These are phyloP conservation scores for Pichia gijzeniarum DNA, from an alignment of 805 yeast genomes.

Conservation along the genomic window DNA sequence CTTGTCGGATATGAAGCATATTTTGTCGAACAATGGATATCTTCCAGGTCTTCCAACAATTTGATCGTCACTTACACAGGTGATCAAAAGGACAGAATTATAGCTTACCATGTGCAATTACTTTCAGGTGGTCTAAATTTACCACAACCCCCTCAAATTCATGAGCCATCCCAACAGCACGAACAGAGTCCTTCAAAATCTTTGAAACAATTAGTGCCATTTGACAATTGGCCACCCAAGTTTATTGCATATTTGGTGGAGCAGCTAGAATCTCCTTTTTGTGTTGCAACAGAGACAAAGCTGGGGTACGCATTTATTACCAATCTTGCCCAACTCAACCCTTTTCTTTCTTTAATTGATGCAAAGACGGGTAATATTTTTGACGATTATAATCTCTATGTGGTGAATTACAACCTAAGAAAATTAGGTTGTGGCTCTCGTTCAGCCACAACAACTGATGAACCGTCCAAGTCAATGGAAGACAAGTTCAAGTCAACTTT, in stretches of 20 bases:
- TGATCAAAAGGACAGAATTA: conserved; percentile 54
- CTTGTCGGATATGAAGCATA: conserved; percentile 75
- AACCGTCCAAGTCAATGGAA: conserved; percentile 69
- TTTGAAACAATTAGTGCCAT: neutral
- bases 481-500: conserved; percentile 78
- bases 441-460: conserved; percentile 63
- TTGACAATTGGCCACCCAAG: conserved; percentile 37
- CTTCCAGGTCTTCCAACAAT: conserved; percentile 58
- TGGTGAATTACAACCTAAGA: conserved; percentile 69
- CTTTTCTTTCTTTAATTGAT: conserved; percentile 59
- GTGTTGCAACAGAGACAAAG: conserved; percentile 60
- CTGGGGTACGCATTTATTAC: conserved; percentile 69
- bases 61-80: conserved; percentile 85
- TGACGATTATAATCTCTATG: conserved; percentile 44
- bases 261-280: conserved; percentile 49
- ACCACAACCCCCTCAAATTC: neutral
- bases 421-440: conserved; percentile 82
- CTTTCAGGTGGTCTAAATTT: neutral
- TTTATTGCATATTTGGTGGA: conserved; percentile 61
- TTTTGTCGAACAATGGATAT: conserved; percentile 92
- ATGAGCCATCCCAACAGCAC: neutral
- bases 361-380: conserved; percentile 54
- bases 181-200: too few relatives aligned
- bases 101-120: conserved; percentile 39
- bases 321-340: conserved; percentile 71